Evolutionary conservation across 2,329 filamentous ascomycete genomes (phyloP).

Genomic region (Hymenoscyphus occultus): DNA sequence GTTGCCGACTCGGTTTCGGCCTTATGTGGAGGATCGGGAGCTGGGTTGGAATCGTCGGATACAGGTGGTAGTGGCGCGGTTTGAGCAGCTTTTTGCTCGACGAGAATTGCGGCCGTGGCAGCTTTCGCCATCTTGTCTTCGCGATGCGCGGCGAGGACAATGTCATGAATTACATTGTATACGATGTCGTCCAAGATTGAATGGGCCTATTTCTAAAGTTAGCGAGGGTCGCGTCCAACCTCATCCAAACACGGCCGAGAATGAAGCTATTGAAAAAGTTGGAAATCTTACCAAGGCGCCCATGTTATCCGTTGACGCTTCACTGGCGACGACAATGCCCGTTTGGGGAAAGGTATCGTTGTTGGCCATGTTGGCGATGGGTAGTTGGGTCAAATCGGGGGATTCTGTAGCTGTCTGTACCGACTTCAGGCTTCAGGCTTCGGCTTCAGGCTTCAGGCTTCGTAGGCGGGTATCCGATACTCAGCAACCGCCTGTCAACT

Average conservation of each 20-base stretch:
- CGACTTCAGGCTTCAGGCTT: no score
- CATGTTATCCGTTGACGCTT: slow-evolving; percentile 44
- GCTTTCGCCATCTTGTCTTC: slow-evolving; percentile 74
- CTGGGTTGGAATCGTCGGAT: slow-evolving; percentile 45
- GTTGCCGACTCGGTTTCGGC: slow-evolving; percentile 66
- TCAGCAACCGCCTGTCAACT: slow-evolving; percentile 16
- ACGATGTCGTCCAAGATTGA: slow-evolving; percentile 71
- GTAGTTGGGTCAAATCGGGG: slow-evolving; percentile 9
- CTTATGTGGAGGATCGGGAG: slow-evolving; percentile 39
- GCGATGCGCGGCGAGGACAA: slow-evolving; percentile 71
- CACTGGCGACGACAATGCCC: slow-evolving; percentile 53
- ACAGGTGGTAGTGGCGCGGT: slow-evolving; percentile 19
- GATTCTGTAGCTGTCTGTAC: slow-evolving; percentile 8
- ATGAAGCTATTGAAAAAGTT: slow-evolving; percentile 14
- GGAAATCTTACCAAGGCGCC: slow-evolving; percentile 54
- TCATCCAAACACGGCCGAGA: slow-evolving; percentile 13
- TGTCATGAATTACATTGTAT: slow-evolving; percentile 73
- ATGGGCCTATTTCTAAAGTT: slow-evolving; percentile 48
- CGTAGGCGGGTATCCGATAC: slow-evolving; percentile 14
- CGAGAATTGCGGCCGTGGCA: slow-evolving; percentile 59
- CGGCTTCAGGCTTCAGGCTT: not conserved
- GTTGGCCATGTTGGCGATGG: slow-evolving; percentile 28
- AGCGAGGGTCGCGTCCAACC: slow-evolving; percentile 20
- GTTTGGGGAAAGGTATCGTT: slow-evolving; percentile 29
- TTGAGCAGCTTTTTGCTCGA: slow-evolving; percentile 50